Base-by-base conservation (phyloP, 2,329 filamentous ascomycete species). In the Massarina eburnea region DNA sequence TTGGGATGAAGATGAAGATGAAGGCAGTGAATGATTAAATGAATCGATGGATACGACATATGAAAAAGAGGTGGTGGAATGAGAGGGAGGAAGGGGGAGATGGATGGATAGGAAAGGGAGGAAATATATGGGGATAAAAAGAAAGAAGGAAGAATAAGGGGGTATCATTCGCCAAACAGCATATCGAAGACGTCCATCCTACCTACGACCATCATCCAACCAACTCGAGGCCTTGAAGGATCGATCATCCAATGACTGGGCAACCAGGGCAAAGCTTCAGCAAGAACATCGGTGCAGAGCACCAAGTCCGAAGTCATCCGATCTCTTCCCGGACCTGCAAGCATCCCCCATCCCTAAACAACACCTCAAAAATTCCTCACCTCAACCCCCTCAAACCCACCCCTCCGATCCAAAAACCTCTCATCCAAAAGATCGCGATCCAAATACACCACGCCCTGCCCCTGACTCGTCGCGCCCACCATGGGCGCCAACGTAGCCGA, bases 401-500 rank as follows among this genome's bases (percentile, higher is more conserved):
- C 27, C 27, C 27, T 6, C 5, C 27, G 27, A 30, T 30, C 27
- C 6, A 8, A 8, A 30, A 36, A 20, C 2, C 17, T 6, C 8
- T 36, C 34, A 20, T 36, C 34, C 17, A 36, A 36, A 20, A 36
- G 18, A 10, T 36, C 34, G 3, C 34, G 14, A 36, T 36, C 34
- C 17, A 36, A 36, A 10, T 36, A 24, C 3, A 38, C 20, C 35
- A 22, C 12, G 9, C n/a, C 35, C 21, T 15, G 35, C 2, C 20
- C 21, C 21, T 12, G 4, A 5, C 14, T 20, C 35, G 21, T 8
- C 10, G 17, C 15, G 9, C 29, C 15, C 2, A 34, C 20, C 30
- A 42, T 34, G 12, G 39, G 39, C 19, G 39, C 39, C 30, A 42
- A 42, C 19, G 39, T 42, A 19, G 39, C 39, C 15, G 29, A 34